Conservation (phyloP, 2,329 filamentous ascomycete genomes). For the Erysiphe pulchra region DNA sequence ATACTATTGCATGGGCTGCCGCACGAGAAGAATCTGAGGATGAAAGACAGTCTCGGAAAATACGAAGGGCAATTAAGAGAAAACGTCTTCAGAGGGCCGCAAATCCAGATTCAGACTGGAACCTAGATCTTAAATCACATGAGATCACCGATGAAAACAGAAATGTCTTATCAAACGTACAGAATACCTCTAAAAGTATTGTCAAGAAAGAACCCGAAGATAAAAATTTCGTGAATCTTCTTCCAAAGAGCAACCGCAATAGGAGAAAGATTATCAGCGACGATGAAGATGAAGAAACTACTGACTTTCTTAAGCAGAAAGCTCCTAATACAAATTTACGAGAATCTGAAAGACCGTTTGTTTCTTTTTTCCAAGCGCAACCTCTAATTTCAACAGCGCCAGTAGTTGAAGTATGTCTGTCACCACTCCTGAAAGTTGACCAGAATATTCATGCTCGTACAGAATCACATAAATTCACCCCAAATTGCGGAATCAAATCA, state of each 20-base stretch:
- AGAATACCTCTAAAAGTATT: slow-evolving; percentile 2
- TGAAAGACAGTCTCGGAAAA: not conserved
- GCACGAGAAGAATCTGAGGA: slow-evolving; percentile 1
- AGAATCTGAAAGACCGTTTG: not conserved
- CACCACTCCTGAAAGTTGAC: not conserved
- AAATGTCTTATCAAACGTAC: slow-evolving; percentile 7
- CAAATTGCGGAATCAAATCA: not conserved
- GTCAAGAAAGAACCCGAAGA: slow-evolving; percentile 4
- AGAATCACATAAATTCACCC: not conserved
- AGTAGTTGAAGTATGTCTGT: not conserved
- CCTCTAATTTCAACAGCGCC: not conserved
- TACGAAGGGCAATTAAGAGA: slow-evolving; percentile 6
- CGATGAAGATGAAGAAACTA: not conserved
- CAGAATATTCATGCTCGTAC: not conserved
- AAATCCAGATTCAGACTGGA: not conserved
- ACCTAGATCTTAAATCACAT: not conserved
- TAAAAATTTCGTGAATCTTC: slow-evolving; percentile 5
- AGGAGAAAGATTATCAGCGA: not conserved
- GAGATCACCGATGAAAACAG: slow-evolving; percentile 2
- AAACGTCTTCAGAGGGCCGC: slow-evolving; percentile 3
- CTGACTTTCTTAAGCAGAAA: not conserved
- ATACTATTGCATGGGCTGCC: not conserved
- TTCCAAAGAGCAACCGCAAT: not conserved
- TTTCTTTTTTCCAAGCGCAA: not conserved
- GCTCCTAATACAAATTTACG: not conserved